These are phyloP conservation scores for Phytophthora palmivora DNA, from an alignment of 352 stramenopile genomes.

Conservation along the genomic window DNA sequence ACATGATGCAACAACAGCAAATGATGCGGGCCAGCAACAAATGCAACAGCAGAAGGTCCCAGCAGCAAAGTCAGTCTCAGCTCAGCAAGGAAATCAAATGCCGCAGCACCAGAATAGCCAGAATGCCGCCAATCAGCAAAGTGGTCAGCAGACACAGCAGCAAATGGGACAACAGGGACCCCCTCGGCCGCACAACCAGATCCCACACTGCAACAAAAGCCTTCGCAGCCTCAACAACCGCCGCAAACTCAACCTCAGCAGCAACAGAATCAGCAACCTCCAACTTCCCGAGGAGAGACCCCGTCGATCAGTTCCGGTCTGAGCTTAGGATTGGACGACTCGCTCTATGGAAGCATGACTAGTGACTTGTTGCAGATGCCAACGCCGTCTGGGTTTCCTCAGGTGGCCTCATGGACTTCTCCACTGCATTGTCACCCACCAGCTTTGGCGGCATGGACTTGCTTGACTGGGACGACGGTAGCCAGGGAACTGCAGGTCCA, in stretches of 20 bases:
- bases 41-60: slow-evolving; percentile 41
- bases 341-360: slow-evolving; percentile 61
- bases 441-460: slow-evolving; percentile 68
- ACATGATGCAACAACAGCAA: slow-evolving; percentile 55
- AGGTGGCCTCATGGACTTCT: slow-evolving; percentile 70
- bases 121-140: slow-evolving; percentile 44
- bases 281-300: slow-evolving; percentile 48
- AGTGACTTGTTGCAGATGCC: slow-evolving; percentile 71
- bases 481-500: slow-evolving; percentile 26
- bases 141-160: slow-evolving; percentile 49
- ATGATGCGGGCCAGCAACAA: slow-evolving; percentile 55
- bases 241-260: slow-evolving; percentile 26
- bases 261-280: slow-evolving; percentile 23
- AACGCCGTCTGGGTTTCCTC: slow-evolving; percentile 42
- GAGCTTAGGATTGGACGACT: slow-evolving; percentile 64
- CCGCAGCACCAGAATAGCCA: slow-evolving; percentile 44
- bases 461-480: slow-evolving; percentile 44
- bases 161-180: slow-evolving; percentile 43
- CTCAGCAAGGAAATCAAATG: slow-evolving; percentile 32
- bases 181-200: slow-evolving; percentile 39
- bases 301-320: slow-evolving; percentile 56
- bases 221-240: slow-evolving; percentile 30
- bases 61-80: slow-evolving; percentile 38
- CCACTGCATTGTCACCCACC: slow-evolving; percentile 68
- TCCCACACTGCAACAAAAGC: slow-evolving; percentile 35